phyloP scores from a whole-genome alignment of 257 asterid genomes.

The Nicotiana paniculata region DNA sequence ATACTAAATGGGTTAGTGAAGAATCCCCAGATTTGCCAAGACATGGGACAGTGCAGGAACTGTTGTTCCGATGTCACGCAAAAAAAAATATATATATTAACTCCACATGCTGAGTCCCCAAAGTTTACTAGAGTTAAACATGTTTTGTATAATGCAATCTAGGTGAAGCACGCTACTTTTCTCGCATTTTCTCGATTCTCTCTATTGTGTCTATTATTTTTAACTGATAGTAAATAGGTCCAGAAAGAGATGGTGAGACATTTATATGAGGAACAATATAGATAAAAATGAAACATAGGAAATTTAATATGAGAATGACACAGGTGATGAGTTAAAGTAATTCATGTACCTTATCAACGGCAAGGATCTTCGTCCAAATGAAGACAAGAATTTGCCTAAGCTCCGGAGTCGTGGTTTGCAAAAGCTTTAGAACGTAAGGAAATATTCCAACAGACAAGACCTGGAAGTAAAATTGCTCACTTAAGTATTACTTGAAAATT shows the following conservation, averaged over 20 bases:
- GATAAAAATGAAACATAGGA: not conserved
- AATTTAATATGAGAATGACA: not conserved
- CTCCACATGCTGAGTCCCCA: not conserved
- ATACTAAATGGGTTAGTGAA: not conserved
- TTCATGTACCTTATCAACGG: constrained; percentile 71
- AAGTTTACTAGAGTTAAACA: not conserved
- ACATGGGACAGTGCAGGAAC: not conserved
- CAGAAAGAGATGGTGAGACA: not conserved
- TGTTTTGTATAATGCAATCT: not conserved
- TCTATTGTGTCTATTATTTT: not conserved
- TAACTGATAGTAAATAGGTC: not conserved
- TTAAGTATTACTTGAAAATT: not conserved
- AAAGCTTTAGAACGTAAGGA: constrained; percentile 90
- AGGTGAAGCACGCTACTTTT: not conserved
- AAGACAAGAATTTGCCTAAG: constrained; percentile 94
- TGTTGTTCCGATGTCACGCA: not conserved
- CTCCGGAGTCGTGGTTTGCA: constrained; percentile 92
- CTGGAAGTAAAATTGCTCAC: constrained; percentile 33
- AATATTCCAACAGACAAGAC: constrained; percentile 98
- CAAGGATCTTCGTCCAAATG: constrained; percentile 97
- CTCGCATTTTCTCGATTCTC: not conserved
- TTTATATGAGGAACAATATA: not conserved
- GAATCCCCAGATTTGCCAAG: constrained; percentile 2
- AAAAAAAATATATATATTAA: not conserved
- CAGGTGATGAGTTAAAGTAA: not conserved